Conservation (phyloP, 2,329 filamentous ascomycete genomes). For the Fusarium graminum region DNA sequence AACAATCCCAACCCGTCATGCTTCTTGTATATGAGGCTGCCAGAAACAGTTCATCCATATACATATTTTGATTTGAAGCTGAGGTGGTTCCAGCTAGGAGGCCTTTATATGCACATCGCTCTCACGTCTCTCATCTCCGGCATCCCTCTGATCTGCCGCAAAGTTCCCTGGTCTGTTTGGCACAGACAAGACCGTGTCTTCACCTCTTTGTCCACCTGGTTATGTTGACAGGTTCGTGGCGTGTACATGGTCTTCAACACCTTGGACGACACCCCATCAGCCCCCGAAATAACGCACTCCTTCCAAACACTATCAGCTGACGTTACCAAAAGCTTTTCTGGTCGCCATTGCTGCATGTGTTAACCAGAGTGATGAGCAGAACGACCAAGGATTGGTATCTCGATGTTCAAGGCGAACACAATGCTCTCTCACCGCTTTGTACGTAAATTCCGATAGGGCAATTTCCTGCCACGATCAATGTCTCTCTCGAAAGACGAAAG, state of each 20-base stretch:
- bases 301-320: constrained; percentile 8
- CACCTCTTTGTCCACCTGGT: neutral
- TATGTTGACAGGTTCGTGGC: constrained; percentile 1
- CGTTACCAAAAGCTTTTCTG: constrained; percentile 16
- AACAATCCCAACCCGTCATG: constrained; percentile 10
- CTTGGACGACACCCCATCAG: constrained; percentile 26
- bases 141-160: neutral
- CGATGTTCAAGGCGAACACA: constrained; percentile 12
- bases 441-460: constrained; percentile 18
- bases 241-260: constrained; percentile 21
- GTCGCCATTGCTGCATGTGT: neutral
- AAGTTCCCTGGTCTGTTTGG: neutral
- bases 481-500: constrained; percentile 29
- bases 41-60: constrained; percentile 2
- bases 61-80: constrained; percentile 2
- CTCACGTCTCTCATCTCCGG: neutral
- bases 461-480: constrained; percentile 30
- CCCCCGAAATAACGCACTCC: constrained; percentile 7
- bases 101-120: neutral
- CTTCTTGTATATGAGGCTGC: constrained; percentile 13
- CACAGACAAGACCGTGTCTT: neutral
- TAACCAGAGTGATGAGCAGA: neutral
- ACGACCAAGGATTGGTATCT: neutral
- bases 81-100: constrained; percentile 14
- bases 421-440: constrained; percentile 34